Evolutionary conservation across 139 green algal genomes (phyloP), one percentile per base, ranked within the genome.

Genomic region (Chlamydomonas sp.): DNA sequence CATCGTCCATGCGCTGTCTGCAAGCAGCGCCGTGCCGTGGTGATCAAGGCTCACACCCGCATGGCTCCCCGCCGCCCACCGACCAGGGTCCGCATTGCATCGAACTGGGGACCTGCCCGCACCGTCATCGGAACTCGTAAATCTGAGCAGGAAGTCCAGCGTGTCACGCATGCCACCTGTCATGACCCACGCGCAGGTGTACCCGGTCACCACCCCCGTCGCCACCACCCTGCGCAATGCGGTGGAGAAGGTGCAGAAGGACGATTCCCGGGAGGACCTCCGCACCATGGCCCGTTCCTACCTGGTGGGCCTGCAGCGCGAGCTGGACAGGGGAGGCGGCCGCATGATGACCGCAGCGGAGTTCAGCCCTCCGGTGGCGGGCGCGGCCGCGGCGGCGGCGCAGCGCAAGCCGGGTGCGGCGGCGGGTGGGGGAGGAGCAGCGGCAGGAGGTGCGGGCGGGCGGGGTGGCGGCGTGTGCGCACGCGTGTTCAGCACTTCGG

Each of bases 171-270:
- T 57, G 57, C 57, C 49, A 12, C 74, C 74, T 57, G 57, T 9
- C 60, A 59, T 8, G 4, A 8, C 4, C 14, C 5, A 4, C 69
- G 16, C n/a, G 57, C 67, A 85, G 80, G 60, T 80, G 7, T 86
- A 61, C 60, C 82, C 82, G 5, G 71, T 71, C 82, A 79, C 72
- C 60, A 18, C 63, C 3, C 71, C 82, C 60, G 75, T 71, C 5
- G 61, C 59, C 17, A 79, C 58, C 82, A 79, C 71, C 20, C 71
- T 88, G 57, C 84, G 84, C 3, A 4, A 2, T 3, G 69, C n/a
- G 64, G 85, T 89, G 58, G 85, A 89, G 77, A 71, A 78, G 77
- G 61, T 89, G 64, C 77, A 78, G 58, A 84, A 89, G 85, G 66
- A 71, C 17, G 85, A 89, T 66, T 62, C 85, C 15, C 77, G 77